Evolutionary conservation across 2,329 filamentous ascomycete species (phyloP).

Genomic region (Orbilia javanica): DNA sequence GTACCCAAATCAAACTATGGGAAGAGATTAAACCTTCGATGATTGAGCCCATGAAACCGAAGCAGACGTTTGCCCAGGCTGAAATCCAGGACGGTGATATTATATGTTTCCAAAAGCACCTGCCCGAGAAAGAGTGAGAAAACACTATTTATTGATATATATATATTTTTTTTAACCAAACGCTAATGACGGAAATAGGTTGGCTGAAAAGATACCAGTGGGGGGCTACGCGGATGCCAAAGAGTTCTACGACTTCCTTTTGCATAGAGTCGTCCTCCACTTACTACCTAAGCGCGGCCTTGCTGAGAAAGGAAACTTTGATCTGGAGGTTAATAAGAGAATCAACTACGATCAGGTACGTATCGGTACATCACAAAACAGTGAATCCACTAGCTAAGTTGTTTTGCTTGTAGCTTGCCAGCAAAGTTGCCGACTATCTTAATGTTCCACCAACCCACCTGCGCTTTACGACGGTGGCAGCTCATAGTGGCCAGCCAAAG

Average conservation of each 20-base stretch:
- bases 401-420: constrained; percentile 70
- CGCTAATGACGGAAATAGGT: constrained; percentile 59
- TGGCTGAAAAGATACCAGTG: constrained; percentile 60
- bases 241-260: constrained; percentile 91
- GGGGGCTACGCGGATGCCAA: constrained; percentile 76
- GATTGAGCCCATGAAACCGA: constrained; percentile 94
- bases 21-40: constrained; percentile 99
- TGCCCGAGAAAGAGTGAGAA: constrained; percentile 68
- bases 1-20: constrained; percentile 79
- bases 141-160: background rate
- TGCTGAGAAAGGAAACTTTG: constrained; percentile 72
- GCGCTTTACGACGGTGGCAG: constrained; percentile 88
- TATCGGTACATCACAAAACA: background rate
- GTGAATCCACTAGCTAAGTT: background rate
- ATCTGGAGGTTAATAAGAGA: constrained; percentile 84
- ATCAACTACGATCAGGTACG: constrained; percentile 82
- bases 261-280: constrained; percentile 82
- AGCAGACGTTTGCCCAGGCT: constrained; percentile 86
- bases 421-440: constrained; percentile 83
- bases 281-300: constrained; percentile 77
- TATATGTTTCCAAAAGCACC: constrained; percentile 85
- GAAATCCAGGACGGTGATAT: constrained; percentile 98
- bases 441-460: constrained; percentile 85
- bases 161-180: background rate
- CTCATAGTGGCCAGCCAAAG: constrained; percentile 81